These are phyloP conservation scores for Verticillium nubilum DNA, from an alignment of 2,329 filamentous ascomycete genomes.

Conservation along the genomic window DNA sequence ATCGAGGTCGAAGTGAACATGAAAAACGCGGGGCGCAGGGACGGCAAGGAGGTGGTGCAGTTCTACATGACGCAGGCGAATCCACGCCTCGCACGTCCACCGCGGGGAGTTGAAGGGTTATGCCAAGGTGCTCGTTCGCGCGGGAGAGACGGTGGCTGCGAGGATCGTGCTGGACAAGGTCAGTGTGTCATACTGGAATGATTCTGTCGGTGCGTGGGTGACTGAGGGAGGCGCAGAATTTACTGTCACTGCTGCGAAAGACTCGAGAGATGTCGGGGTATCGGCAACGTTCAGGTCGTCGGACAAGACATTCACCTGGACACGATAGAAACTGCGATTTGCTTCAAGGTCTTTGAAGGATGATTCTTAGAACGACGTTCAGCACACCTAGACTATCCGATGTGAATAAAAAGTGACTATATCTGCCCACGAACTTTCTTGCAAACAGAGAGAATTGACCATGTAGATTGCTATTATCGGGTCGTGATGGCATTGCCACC, in stretches of 20 bases:
- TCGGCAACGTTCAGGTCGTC: not conserved
- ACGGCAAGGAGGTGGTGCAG: conserved; percentile 22
- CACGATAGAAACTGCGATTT: not conserved
- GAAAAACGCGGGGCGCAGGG: conserved; percentile 16
- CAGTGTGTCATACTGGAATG: conserved; percentile 4
- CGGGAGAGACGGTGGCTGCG: conserved; percentile 25
- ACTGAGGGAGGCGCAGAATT: conserved; percentile 19
- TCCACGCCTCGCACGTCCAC: conserved; percentile 36
- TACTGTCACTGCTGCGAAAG: conserved; percentile 17
- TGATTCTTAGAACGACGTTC: no score
- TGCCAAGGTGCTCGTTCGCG: conserved; percentile 30
- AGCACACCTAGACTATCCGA: no score
- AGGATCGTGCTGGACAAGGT: conserved; percentile 21
- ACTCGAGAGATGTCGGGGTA: conserved; percentile 1
- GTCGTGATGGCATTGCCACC: no score
- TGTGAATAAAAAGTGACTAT: no score
- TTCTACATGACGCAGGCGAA: conserved; percentile 21
- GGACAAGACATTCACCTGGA: not conserved
- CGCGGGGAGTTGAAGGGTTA: conserved; percentile 40
- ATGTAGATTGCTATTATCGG: no score
- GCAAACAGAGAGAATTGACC: no score
- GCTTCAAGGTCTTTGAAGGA: no score
- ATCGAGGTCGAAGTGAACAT: conserved; percentile 39
- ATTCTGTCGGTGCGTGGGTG: conserved; percentile 13
- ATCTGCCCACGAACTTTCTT: no score